phyloP scores from a whole-genome alignment of 73 alveolate species.

The Paramecium primaurelia region DNA sequence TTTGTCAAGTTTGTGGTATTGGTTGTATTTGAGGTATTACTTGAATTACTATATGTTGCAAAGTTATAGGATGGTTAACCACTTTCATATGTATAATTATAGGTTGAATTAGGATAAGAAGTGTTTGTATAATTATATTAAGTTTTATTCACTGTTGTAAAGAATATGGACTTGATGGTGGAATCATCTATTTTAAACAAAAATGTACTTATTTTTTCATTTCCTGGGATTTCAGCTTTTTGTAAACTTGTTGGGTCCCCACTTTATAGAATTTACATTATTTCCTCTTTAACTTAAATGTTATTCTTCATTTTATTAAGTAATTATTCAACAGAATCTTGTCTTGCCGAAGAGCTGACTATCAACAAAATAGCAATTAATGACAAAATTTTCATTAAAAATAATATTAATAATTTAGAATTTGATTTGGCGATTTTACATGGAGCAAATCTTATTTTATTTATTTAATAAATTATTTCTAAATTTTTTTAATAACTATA shows the following conservation, averaged over 20 bases:
- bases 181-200: not conserved
- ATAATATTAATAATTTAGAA: not conserved
- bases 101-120: not conserved
- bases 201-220: not conserved
- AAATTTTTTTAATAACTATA: no score
- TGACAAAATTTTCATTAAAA: not conserved
- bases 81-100: not conserved
- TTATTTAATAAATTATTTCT: not conserved
- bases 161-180: not conserved
- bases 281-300: not conserved
- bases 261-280: not conserved
- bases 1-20: not conserved
- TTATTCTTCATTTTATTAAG: not conserved
- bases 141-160: not conserved
- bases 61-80: no score
- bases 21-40: not conserved
- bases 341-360: not conserved
- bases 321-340: not conserved
- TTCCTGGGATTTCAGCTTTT: not conserved
- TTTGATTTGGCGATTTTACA: not conserved
- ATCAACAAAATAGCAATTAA: not conserved
- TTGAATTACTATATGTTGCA: not conserved
- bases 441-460: not conserved
- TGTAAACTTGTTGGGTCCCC: not conserved
- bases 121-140: not conserved